These are phyloP conservation scores for Hydrangea macrophylla DNA, from an alignment of 148 eudicot species.

Conservation along the genomic window DNA sequence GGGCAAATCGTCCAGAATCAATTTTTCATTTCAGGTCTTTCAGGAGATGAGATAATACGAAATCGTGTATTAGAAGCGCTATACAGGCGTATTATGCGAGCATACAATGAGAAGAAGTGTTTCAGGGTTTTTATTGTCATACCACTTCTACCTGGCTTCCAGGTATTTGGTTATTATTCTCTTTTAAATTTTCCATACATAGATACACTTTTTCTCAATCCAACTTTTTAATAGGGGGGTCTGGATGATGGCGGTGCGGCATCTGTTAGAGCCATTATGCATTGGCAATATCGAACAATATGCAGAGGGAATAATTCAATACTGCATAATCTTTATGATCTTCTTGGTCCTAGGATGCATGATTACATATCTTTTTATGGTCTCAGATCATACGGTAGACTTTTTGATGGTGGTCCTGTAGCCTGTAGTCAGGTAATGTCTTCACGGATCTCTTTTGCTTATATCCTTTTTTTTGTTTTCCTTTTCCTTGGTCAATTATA, in stretches of 20 bases:
- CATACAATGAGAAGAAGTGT: conserved; percentile 79
- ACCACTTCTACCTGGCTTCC: conserved; percentile 98
- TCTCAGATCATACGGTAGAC: conserved; percentile 83
- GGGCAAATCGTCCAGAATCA: conserved; percentile 69
- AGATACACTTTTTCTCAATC: conserved; percentile 6
- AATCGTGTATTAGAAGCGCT: conserved; percentile 88
- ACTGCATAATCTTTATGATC: conserved; percentile 74
- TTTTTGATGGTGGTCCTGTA: conserved; percentile 75
- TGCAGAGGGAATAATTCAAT: conserved; percentile 84
- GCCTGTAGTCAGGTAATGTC: conserved; percentile 83
- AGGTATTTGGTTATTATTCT: conserved; percentile 42
- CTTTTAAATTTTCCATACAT: neutral
- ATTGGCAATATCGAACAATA: conserved; percentile 98
- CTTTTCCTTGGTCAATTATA: conserved; percentile 3
- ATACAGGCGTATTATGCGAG: conserved; percentile 78
- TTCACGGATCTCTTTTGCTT: neutral
- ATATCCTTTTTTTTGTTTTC: neutral
- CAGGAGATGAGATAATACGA: conserved; percentile 80
- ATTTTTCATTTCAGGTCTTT: conserved; percentile 96
- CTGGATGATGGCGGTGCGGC: conserved; percentile 98
- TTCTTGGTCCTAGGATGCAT: conserved; percentile 71
- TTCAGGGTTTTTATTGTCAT: conserved; percentile 88
- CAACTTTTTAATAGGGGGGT: conserved; percentile 65
- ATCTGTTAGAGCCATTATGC: conserved; percentile 96
- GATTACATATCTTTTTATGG: conserved; percentile 98